Evolutionary conservation across 768 basidiomycete species (phyloP), one percentile per base, ranked within the genome.

Genomic region (Kwoniella botswanensis): DNA sequence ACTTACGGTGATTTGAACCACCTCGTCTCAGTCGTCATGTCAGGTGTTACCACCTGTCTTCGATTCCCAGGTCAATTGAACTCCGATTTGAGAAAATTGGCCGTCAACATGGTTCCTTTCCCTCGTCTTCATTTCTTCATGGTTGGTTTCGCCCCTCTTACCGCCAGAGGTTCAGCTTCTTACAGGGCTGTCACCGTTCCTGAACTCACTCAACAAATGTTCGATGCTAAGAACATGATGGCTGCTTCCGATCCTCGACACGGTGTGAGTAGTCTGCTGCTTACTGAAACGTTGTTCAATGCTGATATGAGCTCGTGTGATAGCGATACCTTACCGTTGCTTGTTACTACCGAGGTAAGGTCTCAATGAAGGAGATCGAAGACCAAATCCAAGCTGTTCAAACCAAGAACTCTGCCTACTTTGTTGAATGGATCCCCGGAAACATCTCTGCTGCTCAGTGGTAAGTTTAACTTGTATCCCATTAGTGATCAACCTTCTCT

Each of bases 21-120:
- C 83, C 90, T 98, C 68, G 96, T 99, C 59, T 97, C 94, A 35
- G 88, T 95, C 77, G 95, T 98, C 82, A 98, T 99, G 96, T 94
- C 93, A 58, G 96, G 96, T 85, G 93, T 98, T 84, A 98, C 96
- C 11, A 98, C 96, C 73, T 98, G 93, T 86, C 87, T 98, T 86
- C 94, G 97, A 65, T 99, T 99, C 94, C 97, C 97, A 82, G 97
- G 97, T 87, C 97, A 98, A 85, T 90, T 98, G 80, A 99, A 98
- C 90, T 96, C 94, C 56, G 97, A 99, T 84, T 88, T 99, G 67
- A 88, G 97, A 84, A 99, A 99, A 86, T 88, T 98, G 56, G 92
- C 89, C 59, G 90, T 96, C 88, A 98, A 98, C 84, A 88, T 98
- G 63, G 93, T 98, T 71, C 96, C 96, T 0, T 99, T 98, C 88